phyloP scores from a whole-genome alignment of 1,284 basidiomycete genomes.

The Boletus austroedulis region DNA sequence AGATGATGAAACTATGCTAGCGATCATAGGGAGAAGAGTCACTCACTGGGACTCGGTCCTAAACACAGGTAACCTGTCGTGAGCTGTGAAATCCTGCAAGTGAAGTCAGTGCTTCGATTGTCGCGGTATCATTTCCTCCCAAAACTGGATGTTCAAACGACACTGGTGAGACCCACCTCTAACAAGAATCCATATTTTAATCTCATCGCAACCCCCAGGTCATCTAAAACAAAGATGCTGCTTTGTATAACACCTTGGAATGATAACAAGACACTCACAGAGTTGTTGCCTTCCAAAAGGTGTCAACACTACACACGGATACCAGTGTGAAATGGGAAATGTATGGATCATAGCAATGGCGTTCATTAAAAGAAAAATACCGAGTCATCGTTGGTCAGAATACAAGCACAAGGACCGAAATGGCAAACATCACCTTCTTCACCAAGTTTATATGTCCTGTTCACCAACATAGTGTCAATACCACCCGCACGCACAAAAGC shows the following conservation, averaged over 20 bases:
- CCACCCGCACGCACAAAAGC: background rate
- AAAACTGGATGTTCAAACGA: background rate
- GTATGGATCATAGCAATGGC: background rate
- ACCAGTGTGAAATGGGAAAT: background rate
- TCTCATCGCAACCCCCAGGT: constrained; percentile 69
- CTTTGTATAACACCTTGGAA: background rate
- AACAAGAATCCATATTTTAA: constrained; percentile 80
- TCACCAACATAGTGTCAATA: background rate
- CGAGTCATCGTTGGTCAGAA: background rate
- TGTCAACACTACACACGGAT: constrained; percentile 55
- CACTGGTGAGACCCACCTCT: constrained; percentile 41
- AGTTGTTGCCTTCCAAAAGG: constrained; percentile 81
- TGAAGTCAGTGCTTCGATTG: background rate
- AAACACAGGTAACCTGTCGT: constrained; percentile 75
- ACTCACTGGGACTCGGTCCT: constrained; percentile 82
- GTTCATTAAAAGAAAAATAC: background rate
- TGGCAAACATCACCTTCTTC: constrained; percentile 55
- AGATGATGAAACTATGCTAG: background rate
- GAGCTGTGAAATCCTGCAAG: constrained; percentile 68
- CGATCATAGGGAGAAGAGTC: background rate
- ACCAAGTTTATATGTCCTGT: constrained; percentile 77
- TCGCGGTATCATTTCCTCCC: background rate
- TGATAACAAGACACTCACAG: constrained; percentile 43
- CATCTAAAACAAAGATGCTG: constrained; percentile 42
- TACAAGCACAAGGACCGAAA: background rate